Base-by-base conservation (phyloP, 2,329 filamentous ascomycete species). In the Meredithiella fracta region DNA sequence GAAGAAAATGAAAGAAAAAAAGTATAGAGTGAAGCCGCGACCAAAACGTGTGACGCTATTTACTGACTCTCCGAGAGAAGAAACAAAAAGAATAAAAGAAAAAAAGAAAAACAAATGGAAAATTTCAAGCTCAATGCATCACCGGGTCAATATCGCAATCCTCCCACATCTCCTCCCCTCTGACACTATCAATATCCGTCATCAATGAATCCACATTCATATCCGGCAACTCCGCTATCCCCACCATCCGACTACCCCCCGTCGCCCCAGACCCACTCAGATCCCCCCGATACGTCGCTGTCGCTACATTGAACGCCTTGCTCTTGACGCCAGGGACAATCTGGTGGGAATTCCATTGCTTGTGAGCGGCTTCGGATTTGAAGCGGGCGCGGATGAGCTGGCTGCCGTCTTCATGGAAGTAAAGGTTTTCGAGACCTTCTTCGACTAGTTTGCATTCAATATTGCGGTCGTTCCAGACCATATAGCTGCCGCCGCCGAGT, bases 381-480 rank as follows among this genome's bases (percentile, higher is more conserved):
- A 38, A 52, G n/a, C 50, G 50, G 22, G 50, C 50, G 3, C 50
- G 50, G 25, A 52, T 52, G 25, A 52, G 50, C 17, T 37, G 65
- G 49, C 34, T 26, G n/a, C 20, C 50, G 14, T 52, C 29, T 8
- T 52, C 50, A 15, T 52, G 50, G 50, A 38, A 52, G 42, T 61
- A 68, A 34, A 69, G 63, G 55, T 75, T 71, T 55, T 75, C 72
- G 51, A 75, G 64, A 54, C 70, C 73, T 44, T 68, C 60, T 59
- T 71, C 70, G 55, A 76, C 71, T 1, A 78, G 66, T 60, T 73
- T 72, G 61, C 72, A 68, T 59, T 76, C 72, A 40, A 79, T 67
- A 58, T 77, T 73, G 29, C 67, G 68, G 3, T 70, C 64, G 59
- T 72, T 77, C 66, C 76, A 73, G 34, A 73, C 70, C 59, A 72